phyloP scores from a whole-genome alignment of 176 grass and related monocot species.

The Saccharum spontaneum region DNA sequence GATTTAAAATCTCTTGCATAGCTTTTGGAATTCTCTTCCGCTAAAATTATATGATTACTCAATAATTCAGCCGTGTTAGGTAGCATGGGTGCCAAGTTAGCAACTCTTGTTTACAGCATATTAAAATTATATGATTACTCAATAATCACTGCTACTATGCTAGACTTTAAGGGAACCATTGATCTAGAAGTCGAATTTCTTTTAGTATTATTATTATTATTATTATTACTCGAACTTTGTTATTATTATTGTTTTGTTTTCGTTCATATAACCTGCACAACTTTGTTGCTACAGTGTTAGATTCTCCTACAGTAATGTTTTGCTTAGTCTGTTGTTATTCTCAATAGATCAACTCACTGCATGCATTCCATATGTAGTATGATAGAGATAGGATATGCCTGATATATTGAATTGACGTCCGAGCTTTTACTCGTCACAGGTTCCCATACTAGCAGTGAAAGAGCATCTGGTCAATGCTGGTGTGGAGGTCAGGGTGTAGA shows the following conservation, averaged over 20 bases:
- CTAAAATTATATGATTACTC: constrained; percentile 6
- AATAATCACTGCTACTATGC: background rate
- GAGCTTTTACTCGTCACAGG: constrained; percentile 43
- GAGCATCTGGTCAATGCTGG: constrained; percentile 71
- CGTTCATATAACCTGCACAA: background rate
- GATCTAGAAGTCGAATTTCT: background rate
- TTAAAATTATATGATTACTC: background rate
- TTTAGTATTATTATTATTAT: background rate
- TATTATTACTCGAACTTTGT: background rate
- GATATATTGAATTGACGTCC: background rate
- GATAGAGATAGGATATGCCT: background rate
- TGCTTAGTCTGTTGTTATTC: background rate
- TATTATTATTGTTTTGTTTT: background rate
- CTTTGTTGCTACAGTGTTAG: background rate
- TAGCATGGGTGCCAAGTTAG: background rate
- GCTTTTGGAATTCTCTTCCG: background rate
- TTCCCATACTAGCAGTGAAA: constrained; percentile 79
- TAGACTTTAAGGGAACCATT: background rate
- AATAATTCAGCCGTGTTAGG: constrained; percentile 14
- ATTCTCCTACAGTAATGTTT: constrained; percentile 14
- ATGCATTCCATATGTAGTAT: background rate
- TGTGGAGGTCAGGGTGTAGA: constrained; percentile 73
- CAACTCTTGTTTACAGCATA: background rate
- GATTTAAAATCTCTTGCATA: background rate
- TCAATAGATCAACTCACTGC: background rate